These are phyloP conservation scores for Leccinum boreale DNA, from an alignment of 768 basidiomycete genomes.

Conservation along the genomic window DNA sequence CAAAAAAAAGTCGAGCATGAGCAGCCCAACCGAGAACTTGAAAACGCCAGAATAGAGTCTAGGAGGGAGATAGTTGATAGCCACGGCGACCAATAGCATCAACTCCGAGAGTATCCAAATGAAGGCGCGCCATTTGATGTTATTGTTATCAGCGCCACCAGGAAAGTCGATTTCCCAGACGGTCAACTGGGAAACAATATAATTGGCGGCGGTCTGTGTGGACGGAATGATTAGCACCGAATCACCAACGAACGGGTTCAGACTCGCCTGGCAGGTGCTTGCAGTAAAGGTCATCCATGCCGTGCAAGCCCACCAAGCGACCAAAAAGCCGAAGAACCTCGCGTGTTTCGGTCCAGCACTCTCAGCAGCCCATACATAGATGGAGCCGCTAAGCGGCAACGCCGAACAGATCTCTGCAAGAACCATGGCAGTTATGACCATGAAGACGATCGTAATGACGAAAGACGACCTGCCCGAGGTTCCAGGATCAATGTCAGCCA, in stretches of 20 bases:
- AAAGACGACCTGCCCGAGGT: constrained; percentile 70
- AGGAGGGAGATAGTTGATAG: constrained; percentile 85
- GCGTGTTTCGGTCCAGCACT: constrained; percentile 87
- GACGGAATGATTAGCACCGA: not conserved
- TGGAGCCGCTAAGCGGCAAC: constrained; percentile 82
- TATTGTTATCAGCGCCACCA: constrained; percentile 66
- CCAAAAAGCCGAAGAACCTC: constrained; percentile 83
- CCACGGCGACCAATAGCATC: constrained; percentile 65
- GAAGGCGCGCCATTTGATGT: constrained; percentile 82
- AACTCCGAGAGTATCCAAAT: constrained; percentile 82
- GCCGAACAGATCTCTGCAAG: constrained; percentile 91
- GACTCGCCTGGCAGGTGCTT: constrained; percentile 75
- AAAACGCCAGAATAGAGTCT: constrained; percentile 72
- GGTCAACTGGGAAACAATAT: constrained; percentile 77
- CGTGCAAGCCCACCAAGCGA: constrained; percentile 91
- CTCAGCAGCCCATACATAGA: constrained; percentile 94
- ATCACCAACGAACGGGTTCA: not conserved
- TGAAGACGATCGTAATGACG: constrained; percentile 77
- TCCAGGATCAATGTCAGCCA: constrained; percentile 10
- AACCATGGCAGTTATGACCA: constrained; percentile 83
- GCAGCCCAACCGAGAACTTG: constrained; percentile 67
- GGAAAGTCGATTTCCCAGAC: constrained; percentile 83
- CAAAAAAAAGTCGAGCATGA: constrained; percentile 85
- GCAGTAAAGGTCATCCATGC: constrained; percentile 97
- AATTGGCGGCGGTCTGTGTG: constrained; percentile 81